phyloP scores from a whole-genome alignment of 2,329 filamentous ascomycete species.

The Fusarium luffae region DNA sequence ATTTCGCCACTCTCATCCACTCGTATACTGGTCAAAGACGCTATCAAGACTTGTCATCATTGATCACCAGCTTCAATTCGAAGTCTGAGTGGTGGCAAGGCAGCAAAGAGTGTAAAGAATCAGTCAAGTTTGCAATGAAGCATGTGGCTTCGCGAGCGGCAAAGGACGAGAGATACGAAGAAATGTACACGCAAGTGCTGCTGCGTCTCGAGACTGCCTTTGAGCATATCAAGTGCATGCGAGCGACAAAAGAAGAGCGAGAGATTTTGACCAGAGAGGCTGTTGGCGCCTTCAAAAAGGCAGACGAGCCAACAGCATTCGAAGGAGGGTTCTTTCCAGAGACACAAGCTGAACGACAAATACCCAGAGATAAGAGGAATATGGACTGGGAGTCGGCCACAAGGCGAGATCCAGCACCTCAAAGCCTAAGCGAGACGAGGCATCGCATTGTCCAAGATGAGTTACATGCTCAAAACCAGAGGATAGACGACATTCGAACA shows the following conservation, averaged over 20 bases:
- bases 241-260: conserved; percentile 38
- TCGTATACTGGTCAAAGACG: conserved; percentile 48
- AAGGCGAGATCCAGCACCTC: conserved; percentile 7
- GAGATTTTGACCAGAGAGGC: conserved; percentile 29
- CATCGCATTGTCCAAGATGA: conserved; percentile 16
- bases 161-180: conserved; percentile 3
- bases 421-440: conserved; percentile 4
- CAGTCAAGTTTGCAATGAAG: conserved; percentile 54
- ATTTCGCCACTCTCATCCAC: conserved; percentile 53
- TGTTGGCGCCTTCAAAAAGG: conserved; percentile 34
- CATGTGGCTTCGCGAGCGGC: conserved; percentile 45
- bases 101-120: conserved; percentile 52
- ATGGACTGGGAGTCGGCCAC: conserved; percentile 15
- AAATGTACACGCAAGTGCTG: conserved; percentile 44
- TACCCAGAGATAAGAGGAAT: conserved; percentile 14
- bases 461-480: conserved; percentile 1
- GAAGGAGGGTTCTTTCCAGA: conserved; percentile 23
- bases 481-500: background rate
- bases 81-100: conserved; percentile 53
- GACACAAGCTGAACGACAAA: conserved; percentile 12
- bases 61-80: conserved; percentile 49
- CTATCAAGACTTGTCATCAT: conserved; percentile 47
- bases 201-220: conserved; percentile 33
- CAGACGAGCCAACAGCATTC: conserved; percentile 27
- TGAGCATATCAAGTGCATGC: conserved; percentile 40